Evolutionary conservation across 805 yeast species (phyloP), one percentile per base, ranked within the genome.

Genomic region (Blastobotrys attinorum): DNA sequence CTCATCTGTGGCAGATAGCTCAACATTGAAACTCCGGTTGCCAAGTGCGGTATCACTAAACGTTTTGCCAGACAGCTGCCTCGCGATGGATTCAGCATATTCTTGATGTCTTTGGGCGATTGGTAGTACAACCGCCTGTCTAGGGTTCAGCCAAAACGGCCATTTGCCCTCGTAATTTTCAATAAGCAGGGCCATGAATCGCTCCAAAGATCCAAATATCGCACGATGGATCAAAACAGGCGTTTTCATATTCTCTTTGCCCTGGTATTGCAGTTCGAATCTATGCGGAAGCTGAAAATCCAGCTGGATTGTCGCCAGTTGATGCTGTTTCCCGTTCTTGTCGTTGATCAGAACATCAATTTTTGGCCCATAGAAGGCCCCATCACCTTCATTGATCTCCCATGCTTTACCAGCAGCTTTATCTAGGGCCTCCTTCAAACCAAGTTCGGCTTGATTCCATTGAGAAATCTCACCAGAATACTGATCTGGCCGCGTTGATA

Each of bases 161-260:
- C 97, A 92, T 53, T 81, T 81, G 0, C 97, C 98, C 45, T 77
- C 76, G 60, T 79, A 86, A 51, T 89, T 94, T 60, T 92, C 97
- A 42, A 92, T 78, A 47, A 92, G 67, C 47, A 92, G 75, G 1
- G 97, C 96, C 65, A 92, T 66, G 58, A 92, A 92, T 56, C 98
- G 71, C 61, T 92, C 98, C 6, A 92, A 71, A 0, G 97, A 88
- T 0, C 98, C 98, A 60, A 87, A 86, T 1, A 90, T 87, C 0
- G 98, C 98, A 44, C 98, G 72, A 59, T 92, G 98, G 23, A 92
- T 76, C 87, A 92, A 79, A n/a, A 92, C 90, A 2, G 98, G 98
- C 27, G 67, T 65, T 1, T 67, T 61, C 1, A 75, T 72, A 27
- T 37, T 31, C 18, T 37, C 48, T 15, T 37, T 45, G 7, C 32